Percentiles rank a stretch among this genome's conserved stretches.
Evolutionary conservation across 1,139 yeast genomes (phyloP).

Genomic region (Lodderomyces parapsilosis): DNA sequence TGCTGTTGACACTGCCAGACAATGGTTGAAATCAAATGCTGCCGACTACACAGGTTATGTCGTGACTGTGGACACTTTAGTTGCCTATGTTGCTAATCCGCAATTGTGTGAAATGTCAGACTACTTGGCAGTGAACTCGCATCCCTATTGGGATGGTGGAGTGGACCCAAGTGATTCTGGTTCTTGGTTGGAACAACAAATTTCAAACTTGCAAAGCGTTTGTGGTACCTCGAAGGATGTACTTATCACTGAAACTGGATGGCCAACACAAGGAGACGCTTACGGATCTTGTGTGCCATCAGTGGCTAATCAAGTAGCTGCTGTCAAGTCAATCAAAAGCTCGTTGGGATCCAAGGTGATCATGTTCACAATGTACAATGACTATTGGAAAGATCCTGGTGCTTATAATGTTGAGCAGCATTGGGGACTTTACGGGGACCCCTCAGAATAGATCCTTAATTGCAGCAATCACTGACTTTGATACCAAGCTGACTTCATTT

Average conservation of each 20-base stretch:
- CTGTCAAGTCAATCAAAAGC: slow-evolving; percentile 55
- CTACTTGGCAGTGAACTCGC: slow-evolving; percentile 79
- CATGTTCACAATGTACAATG: slow-evolving; percentile 72
- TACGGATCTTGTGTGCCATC: slow-evolving; percentile 73
- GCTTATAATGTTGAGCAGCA: slow-evolving; percentile 63
- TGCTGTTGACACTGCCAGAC: slow-evolving; percentile 56
- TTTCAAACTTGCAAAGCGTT: slow-evolving; percentile 61
- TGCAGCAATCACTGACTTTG: background rate
- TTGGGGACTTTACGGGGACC: slow-evolving; percentile 61
- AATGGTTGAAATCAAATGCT: slow-evolving; percentile 50
- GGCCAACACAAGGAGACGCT: slow-evolving; percentile 73
- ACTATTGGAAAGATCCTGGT: slow-evolving; percentile 77
- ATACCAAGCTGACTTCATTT: background rate
- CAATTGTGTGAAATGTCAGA: slow-evolving; percentile 69
- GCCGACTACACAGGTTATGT: slow-evolving; percentile 69
- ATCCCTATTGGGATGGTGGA: slow-evolving; percentile 76
- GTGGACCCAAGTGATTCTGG: slow-evolving; percentile 68
- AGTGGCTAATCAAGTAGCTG: slow-evolving; percentile 57
- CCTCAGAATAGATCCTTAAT: slow-evolving; percentile 11
- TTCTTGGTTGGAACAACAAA: slow-evolving; percentile 65
- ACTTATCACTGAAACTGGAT: slow-evolving; percentile 73
- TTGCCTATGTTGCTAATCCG: slow-evolving; percentile 71
- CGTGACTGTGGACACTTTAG: slow-evolving; percentile 78
- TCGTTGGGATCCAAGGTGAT: slow-evolving; percentile 55
- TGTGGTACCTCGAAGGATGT: slow-evolving; percentile 62